Conservation (phyloP, 2,329 filamentous ascomycete genomes). For the Aspergillus chevalieri region DNA sequence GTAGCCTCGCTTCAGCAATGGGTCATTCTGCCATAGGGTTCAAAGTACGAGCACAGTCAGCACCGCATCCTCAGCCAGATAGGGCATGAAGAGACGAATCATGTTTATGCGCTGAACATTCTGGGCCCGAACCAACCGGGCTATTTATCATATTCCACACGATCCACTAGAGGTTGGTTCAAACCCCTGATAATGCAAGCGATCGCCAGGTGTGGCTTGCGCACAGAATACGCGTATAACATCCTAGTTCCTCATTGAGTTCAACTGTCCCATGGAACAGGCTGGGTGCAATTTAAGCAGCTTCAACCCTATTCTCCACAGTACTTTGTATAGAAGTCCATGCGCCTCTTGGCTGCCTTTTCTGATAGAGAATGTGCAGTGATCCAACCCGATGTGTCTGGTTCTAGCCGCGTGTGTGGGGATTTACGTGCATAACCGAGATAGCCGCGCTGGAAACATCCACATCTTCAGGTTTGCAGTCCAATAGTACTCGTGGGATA, state of each 20-base stretch:
- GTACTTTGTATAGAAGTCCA: background rate
- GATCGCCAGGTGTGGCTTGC: no score
- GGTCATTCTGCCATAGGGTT: background rate
- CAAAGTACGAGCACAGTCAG: background rate
- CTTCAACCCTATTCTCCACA: background rate
- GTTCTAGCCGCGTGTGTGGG: background rate
- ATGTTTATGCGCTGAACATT: background rate
- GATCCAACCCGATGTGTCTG: background rate
- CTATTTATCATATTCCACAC: background rate
- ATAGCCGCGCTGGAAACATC: background rate
- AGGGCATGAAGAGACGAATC: background rate
- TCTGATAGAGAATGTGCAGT: background rate
- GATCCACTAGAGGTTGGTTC: background rate
- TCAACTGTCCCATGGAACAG: background rate
- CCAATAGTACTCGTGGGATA: slow-evolving; percentile 1
- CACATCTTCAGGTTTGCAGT: background rate
- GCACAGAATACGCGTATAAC: background rate
- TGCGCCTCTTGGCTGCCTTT: background rate
- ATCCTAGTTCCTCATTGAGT: background rate
- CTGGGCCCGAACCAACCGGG: background rate
- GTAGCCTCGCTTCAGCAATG: background rate
- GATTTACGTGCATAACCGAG: background rate
- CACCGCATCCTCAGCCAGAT: background rate
- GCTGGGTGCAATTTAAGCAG: background rate
- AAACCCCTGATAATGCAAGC: no score